Evolutionary conservation across 1,139 yeast genomes (phyloP).

Genomic region (Suhomyces yuchorum): DNA sequence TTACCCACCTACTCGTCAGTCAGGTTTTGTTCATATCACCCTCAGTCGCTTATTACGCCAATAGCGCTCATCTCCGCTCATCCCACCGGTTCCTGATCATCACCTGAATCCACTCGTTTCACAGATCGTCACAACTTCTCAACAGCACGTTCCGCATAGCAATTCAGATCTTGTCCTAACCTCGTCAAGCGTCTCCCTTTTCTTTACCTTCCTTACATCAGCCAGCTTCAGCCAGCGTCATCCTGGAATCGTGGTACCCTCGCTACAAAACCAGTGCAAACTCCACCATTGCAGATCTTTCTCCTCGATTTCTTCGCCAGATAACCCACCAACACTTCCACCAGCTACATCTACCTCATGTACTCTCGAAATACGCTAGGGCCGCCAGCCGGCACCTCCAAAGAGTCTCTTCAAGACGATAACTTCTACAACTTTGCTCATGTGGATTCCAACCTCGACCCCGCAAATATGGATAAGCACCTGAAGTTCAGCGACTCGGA

Average conservation of each 20-base stretch:
- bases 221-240: too few relatives aligned
- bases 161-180: background rate
- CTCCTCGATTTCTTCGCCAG: too few relatives aligned
- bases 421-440: conserved; percentile 19
- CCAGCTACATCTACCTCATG: background rate
- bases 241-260: too few relatives aligned
- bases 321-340: background rate
- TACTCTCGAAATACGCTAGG: background rate
- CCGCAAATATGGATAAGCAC: background rate
- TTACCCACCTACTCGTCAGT: background rate
- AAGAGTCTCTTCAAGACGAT: conserved; percentile 10
- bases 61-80: background rate
- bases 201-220: too few relatives aligned
- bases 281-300: background rate
- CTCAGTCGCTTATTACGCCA: too few relatives aligned
- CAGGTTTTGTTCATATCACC: background rate
- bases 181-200: too few relatives aligned
- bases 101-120: background rate
- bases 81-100: background rate
- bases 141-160: background rate
- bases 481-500: conserved; percentile 7
- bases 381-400: background rate
- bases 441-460: conserved; percentile 5
- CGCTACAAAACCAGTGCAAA: background rate
- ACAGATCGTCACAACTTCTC: background rate